Percentiles rank a stretch among this genome's conserved stretches.
Evolutionary conservation across 2,329 filamentous ascomycete species (phyloP).

Genomic region (Xylaria sp.): DNA sequence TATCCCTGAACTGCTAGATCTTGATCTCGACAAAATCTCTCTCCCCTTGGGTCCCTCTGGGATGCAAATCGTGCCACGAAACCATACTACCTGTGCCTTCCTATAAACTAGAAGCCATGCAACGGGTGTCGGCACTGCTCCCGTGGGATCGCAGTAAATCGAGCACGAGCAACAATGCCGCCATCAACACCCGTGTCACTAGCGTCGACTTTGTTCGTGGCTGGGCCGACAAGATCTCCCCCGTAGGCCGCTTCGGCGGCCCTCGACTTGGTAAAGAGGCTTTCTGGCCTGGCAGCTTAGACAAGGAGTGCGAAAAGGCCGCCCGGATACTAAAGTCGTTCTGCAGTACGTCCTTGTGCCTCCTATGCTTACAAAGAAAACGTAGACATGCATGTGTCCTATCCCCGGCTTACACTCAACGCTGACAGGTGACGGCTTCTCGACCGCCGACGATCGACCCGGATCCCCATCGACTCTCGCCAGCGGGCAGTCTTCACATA

Average conservation of each 20-base stretch:
- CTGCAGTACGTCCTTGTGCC: conserved; percentile 64
- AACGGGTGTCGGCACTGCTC: conserved; percentile 51
- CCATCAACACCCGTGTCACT: conserved; percentile 38
- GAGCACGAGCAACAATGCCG: conserved; percentile 41
- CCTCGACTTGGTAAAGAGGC: conserved; percentile 69
- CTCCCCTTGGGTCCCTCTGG: conserved; percentile 16
- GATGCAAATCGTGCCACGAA: conserved; percentile 14
- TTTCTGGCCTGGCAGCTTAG: conserved; percentile 83
- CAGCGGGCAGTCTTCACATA: conserved; percentile 54
- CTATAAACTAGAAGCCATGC: conserved; percentile 39
- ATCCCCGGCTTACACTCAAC: conserved; percentile 14
- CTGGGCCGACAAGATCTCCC: conserved; percentile 53
- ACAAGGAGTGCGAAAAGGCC: conserved; percentile 89
- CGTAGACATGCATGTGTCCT: not conserved
- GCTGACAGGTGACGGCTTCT: conserved; percentile 56
- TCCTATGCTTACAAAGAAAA: conserved; percentile 14
- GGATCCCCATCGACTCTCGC: conserved; percentile 35
- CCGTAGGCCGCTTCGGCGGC: conserved; percentile 69
- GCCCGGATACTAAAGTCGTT: conserved; percentile 88
- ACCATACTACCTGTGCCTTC: conserved; percentile 20
- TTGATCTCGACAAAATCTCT: conserved; percentile 9
- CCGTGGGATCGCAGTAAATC: conserved; percentile 40
- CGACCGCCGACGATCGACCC: conserved; percentile 48
- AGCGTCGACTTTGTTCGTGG: conserved; percentile 45
- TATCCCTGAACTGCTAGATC: conserved; percentile 9